Percentiles rank a stretch among this genome's conserved stretches.
These are phyloP conservation scores for Geotrichum cucujoidarum DNA, from an alignment of 1,139 yeast genomes.

Conservation along the genomic window DNA sequence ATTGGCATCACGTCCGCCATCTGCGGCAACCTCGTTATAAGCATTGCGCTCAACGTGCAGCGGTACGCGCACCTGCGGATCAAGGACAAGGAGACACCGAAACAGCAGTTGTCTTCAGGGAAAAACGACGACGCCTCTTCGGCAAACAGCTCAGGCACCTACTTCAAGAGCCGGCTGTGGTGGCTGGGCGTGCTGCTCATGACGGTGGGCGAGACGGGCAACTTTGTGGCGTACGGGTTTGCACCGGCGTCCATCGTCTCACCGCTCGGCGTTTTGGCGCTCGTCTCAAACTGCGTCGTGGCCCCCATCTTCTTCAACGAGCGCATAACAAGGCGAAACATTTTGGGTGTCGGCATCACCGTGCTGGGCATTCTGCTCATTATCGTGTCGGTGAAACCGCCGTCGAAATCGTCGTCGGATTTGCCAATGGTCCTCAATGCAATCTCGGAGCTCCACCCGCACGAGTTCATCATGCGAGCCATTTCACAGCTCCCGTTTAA, in stretches of 20 bases:
- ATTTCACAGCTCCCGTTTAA: constrained; percentile 28
- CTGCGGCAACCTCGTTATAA: constrained; percentile 37
- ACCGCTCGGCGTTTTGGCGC: constrained; percentile 45
- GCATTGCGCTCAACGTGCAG: constrained; percentile 40
- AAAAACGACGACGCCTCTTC: not conserved
- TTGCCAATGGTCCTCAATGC: not conserved
- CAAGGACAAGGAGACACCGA: constrained; percentile 11
- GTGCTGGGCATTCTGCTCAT: constrained; percentile 41
- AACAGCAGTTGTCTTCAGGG: not conserved
- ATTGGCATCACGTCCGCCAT: constrained; percentile 38
- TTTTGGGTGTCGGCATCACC: constrained; percentile 39
- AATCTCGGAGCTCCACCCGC: constrained; percentile 23
- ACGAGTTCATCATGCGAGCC: constrained; percentile 31
- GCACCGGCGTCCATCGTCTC: constrained; percentile 46
- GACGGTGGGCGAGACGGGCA: constrained; percentile 43
- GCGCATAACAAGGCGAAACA: constrained; percentile 33
- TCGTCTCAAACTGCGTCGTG: constrained; percentile 43
- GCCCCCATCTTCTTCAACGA: constrained; percentile 45
- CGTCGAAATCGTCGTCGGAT: constrained; percentile 11
- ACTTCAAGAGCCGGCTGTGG: constrained; percentile 36
- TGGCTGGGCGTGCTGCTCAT: constrained; percentile 41
- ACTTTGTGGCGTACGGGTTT: constrained; percentile 45
- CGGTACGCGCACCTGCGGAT: constrained; percentile 37
- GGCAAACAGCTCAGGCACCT: constrained; percentile 12
- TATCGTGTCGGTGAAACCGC: constrained; percentile 33